Evolutionary conservation across 345 rosid genomes (phyloP), one percentile per base, ranked within the genome.

Genomic region (Balakata baccata): DNA sequence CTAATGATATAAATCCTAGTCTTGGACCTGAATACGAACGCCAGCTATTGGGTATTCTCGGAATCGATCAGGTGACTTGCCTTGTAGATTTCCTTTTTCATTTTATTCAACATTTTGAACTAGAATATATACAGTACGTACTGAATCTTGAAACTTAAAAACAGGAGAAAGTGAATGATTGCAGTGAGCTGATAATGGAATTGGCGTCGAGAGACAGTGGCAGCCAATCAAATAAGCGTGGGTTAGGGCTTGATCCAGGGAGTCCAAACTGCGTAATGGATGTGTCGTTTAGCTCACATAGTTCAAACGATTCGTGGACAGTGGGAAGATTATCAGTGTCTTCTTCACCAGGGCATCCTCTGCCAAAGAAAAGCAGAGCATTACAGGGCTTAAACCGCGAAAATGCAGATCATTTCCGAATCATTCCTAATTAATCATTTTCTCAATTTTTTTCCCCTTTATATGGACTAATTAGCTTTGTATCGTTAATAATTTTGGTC

Each of bases 261-360:
- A 89, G 96, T 75, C 93, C 96, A 4, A 87, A 88, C 53, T 85
- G 91, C 4, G 96, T 87, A 45, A 89, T 91, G 22, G 91, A 89
- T 73, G 75, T 81, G 76, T 87, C 88, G 9, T 85, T 89, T 51
- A 81, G 87, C 83, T 81, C 84, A 51, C 90, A 85, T 25, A 76
- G 85, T 78, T 87, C 91, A 16, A 81, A 82, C 70, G 87, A 85
- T 67, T 83, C 87, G 6, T 86, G 87, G 90, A 76, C 83, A 0
- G 82, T 50, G 80, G 85, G 59, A 29, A 29, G 34, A 64, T 69
- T 84, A 9, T 81, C 90, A 0, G 87, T 83, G 62, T 79, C 90
- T 37, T 88, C 95, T 25, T 86, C 90, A n/a, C 88, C 88, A 23
- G 87, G 82, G 81, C 88, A 1, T 29, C 34, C 86, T 17, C 74